Evolutionary conservation across 305 asterid genomes (phyloP).

Genomic region (Rubia tinctorum): DNA sequence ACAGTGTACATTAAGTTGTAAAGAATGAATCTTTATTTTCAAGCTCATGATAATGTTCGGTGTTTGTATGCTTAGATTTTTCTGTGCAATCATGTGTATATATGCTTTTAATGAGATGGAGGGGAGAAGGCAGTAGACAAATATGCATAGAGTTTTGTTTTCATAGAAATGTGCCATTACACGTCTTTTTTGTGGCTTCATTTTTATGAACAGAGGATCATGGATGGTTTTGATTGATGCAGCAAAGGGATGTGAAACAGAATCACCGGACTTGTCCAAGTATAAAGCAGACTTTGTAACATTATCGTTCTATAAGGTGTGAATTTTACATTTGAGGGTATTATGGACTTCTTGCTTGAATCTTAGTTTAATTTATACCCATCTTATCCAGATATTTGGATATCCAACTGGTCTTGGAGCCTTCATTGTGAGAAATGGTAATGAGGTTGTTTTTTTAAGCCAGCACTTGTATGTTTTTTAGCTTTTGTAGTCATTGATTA

Average conservation of each 20-base stretch:
- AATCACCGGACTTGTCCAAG: conserved; percentile 75
- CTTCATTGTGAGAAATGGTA: conserved; percentile 86
- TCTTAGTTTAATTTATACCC: background rate
- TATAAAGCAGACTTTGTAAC: conserved; percentile 89
- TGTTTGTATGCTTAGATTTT: background rate
- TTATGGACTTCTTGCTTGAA: background rate
- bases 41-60: background rate
- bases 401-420: conserved; percentile 99
- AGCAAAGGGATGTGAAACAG: conserved; percentile 92
- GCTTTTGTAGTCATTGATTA: background rate
- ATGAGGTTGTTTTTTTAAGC: conserved; percentile 10
- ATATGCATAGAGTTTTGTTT: background rate
- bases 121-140: background rate
- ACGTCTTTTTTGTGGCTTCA: conserved; percentile 14
- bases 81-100: background rate
- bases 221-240: conserved; percentile 98
- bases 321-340: conserved; percentile 10
- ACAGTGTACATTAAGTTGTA: background rate
- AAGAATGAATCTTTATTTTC: background rate
- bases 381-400: conserved; percentile 73
- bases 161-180: background rate
- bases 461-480: background rate
- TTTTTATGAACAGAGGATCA: conserved; percentile 47
- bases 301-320: conserved; percentile 92
- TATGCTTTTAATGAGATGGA: background rate